These are phyloP conservation scores for Penicillium sp. DNA, from an alignment of 2,329 filamentous ascomycete species.

Conservation along the genomic window DNA sequence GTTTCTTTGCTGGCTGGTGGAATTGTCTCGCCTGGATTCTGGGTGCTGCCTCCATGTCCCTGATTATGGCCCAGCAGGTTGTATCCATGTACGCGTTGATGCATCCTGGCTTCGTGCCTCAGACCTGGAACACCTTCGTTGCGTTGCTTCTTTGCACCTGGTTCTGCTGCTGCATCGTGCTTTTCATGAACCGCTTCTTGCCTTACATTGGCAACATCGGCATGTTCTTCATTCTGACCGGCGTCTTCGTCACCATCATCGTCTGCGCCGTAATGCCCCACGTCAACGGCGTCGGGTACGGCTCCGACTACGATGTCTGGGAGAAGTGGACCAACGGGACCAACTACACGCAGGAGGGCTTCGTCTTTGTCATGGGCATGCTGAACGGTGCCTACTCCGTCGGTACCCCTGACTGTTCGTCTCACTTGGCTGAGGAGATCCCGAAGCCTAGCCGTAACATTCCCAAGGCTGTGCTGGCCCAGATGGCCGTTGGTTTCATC, in stretches of 20 bases:
- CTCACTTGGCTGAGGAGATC: slow-evolving; percentile 63
- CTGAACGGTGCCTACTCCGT: slow-evolving; percentile 67
- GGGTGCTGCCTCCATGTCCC: slow-evolving; percentile 55
- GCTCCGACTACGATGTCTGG: slow-evolving; percentile 54
- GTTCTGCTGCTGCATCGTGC: slow-evolving; percentile 49
- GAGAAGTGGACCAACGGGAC: slow-evolving; percentile 50
- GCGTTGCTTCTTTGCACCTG: slow-evolving; percentile 55
- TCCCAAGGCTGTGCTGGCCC: slow-evolving; percentile 48
- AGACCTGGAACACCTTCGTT: slow-evolving; percentile 58
- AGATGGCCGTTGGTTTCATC: slow-evolving; percentile 47
- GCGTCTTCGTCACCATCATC: slow-evolving; percentile 52
- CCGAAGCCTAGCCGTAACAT: slow-evolving; percentile 46
- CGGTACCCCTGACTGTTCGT: slow-evolving; percentile 61
- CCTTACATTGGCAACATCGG: slow-evolving; percentile 53
- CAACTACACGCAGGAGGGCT: slow-evolving; percentile 47
- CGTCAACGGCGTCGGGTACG: slow-evolving; percentile 41
- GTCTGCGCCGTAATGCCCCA: slow-evolving; percentile 53
- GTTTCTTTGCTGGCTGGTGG: slow-evolving; percentile 46
- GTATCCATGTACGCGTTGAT: slow-evolving; percentile 60
- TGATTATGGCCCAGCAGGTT: slow-evolving; percentile 56
- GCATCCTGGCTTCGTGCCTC: slow-evolving; percentile 50
- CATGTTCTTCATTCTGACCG: slow-evolving; percentile 53
- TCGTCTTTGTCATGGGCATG: slow-evolving; percentile 63
- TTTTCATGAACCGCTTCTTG: slow-evolving; percentile 53
- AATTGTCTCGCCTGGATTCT: slow-evolving; percentile 55